These are phyloP conservation scores for Nemophila menziesii DNA, from an alignment of 257 asterid genomes.

Conservation along the genomic window DNA sequence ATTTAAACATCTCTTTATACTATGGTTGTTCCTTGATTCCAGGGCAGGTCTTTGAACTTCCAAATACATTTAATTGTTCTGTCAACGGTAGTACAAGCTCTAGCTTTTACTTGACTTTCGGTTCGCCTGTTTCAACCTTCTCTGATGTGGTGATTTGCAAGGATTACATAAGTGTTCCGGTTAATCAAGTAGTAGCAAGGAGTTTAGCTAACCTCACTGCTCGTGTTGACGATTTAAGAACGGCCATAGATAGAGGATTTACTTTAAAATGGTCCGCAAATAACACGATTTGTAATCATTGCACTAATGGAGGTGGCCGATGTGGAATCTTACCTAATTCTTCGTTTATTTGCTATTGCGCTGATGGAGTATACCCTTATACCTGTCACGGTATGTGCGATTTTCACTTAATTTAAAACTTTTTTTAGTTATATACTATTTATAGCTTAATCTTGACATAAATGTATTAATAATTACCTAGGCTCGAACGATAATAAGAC, in stretches of 20 bases:
- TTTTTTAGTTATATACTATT: too few relatives aligned
- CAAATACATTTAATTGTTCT: conserved; percentile 10
- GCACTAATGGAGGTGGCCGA: conserved; percentile 25
- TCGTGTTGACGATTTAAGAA: not conserved
- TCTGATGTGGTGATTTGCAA: conserved; percentile 7
- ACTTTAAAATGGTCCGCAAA: conserved; percentile 30
- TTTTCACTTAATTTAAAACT: too few relatives aligned
- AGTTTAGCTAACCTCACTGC: not conserved
- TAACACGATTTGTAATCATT: conserved; percentile 12
- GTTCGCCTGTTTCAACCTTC: not conserved
- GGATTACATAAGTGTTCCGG: conserved; percentile 16
- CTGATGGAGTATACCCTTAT: not conserved
- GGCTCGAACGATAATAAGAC: not conserved
- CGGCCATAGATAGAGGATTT: conserved; percentile 33
- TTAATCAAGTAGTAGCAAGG: conserved; percentile 8
- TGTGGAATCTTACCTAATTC: conserved; percentile 30
- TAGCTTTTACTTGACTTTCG: conserved; percentile 1
- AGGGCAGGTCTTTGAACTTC: not conserved
- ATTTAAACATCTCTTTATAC: conserved; percentile 26
- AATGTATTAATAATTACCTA: too few relatives aligned
- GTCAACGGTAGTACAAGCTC: not conserved
- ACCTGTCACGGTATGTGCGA: conserved; percentile 17
- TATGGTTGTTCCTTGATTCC: conserved; percentile 20
- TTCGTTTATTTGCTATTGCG: conserved; percentile 32
- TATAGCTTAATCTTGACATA: too few relatives aligned